Conservation (phyloP, 805 yeast genomes). For the Kregervanrija delftensis region DNA sequence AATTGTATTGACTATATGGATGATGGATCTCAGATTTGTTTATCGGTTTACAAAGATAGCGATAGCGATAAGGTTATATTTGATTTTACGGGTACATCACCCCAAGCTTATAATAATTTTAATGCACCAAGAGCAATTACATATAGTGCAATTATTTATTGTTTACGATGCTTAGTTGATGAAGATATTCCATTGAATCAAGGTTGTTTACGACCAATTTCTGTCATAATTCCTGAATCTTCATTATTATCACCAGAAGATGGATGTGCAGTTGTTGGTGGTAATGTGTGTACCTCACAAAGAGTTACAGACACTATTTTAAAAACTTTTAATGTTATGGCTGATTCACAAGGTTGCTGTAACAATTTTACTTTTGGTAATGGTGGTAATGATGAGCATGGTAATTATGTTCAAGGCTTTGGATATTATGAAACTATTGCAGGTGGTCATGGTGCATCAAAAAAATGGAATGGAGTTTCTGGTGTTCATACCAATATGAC, state of each 20-base stretch:
- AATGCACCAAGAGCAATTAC: slow-evolving; percentile 93
- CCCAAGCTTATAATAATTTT: slow-evolving; percentile 82
- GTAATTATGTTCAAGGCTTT: slow-evolving; percentile 55
- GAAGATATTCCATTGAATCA: slow-evolving; percentile 89
- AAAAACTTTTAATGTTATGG: slow-evolving; percentile 81
- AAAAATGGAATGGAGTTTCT: slow-evolving; percentile 76
- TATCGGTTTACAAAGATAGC: slow-evolving; percentile 42
- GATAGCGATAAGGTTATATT: slow-evolving; percentile 54
- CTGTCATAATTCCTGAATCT: slow-evolving; percentile 55
- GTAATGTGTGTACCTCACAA: slow-evolving; percentile 93
- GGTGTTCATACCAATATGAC: slow-evolving; percentile 96
- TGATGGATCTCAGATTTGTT: slow-evolving; percentile 64
- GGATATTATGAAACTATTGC: slow-evolving; percentile 94
- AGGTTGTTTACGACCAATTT: slow-evolving; percentile 81
- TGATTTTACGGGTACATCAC: slow-evolving; percentile 82
- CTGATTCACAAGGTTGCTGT: slow-evolving; percentile 95
- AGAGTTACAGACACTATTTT: slow-evolving; percentile 85
- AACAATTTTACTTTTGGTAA: slow-evolving; percentile 90
- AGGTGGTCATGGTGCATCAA: slow-evolving; percentile 90
- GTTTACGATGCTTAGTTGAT: slow-evolving; percentile 75
- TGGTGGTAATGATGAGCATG: slow-evolving; percentile 50
- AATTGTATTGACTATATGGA: slow-evolving; percentile 65
- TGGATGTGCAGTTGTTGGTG: slow-evolving; percentile 92
- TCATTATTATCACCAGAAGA: slow-evolving; percentile 67
- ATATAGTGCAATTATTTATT: slow-evolving; percentile 81